Evolutionary conservation across 768 basidiomycete species (phyloP).

Genomic region (Mycena pura): DNA sequence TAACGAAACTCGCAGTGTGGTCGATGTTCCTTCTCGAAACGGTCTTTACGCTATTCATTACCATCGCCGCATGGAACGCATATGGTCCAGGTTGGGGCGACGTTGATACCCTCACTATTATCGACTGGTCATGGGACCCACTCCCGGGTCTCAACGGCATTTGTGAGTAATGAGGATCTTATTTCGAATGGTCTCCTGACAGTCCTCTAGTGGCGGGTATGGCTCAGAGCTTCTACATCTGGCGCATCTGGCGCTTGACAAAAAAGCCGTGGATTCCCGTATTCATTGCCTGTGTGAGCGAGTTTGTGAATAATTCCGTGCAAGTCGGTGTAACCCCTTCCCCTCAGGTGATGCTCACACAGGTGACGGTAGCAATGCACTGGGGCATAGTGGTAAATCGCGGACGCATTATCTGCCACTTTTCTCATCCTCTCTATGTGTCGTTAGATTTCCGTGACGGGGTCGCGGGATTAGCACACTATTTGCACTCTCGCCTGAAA

Average conservation of each 20-base stretch:
- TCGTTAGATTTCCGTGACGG: no score
- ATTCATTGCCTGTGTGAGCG: slow-evolving; percentile 11
- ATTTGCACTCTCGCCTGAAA: not conserved
- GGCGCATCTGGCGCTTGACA: slow-evolving; percentile 21
- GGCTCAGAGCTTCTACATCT: slow-evolving; percentile 23
- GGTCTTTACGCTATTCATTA: no score
- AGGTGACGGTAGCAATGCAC: slow-evolving; percentile 1
- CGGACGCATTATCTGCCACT: not conserved
- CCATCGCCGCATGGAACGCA: no score
- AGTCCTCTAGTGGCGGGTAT: slow-evolving; percentile 21
- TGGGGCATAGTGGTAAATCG: not conserved
- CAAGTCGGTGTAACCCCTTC: not conserved
- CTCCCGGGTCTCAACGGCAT: no score
- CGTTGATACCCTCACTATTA: no score
- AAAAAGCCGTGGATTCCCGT: slow-evolving; percentile 9
- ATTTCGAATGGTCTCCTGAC: no score
- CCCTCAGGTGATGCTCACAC: not conserved
- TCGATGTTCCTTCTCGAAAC: no score
- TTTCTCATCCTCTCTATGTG: not conserved
- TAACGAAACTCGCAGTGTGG: no score
- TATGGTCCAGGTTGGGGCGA: no score
- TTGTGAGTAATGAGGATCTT: no score
- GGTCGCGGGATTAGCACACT: not conserved
- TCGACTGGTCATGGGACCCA: no score
- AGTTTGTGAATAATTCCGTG: no score